A percentile compares a stretch with the other conserved stretches of the same genome.
Evolutionary conservation across 192 early-diverging fungal genomes (phyloP).

Genomic region (Dissophora globulifera): DNA sequence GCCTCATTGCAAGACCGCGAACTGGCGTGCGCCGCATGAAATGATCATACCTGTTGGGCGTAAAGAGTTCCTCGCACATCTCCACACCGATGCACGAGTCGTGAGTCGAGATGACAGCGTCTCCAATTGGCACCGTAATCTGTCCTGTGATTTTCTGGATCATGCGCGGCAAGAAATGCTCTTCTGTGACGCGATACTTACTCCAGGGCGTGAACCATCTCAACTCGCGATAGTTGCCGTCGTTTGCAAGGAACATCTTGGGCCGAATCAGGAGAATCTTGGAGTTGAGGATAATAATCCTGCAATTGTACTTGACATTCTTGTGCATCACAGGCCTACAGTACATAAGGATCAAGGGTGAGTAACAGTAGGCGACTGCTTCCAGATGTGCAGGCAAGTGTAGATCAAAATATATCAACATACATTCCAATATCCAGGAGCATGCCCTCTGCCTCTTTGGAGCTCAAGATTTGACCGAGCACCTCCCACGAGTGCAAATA

Average conservation of each 20-base stretch:
- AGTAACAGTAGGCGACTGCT: too few species aligned
- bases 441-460: slow-evolving; percentile 76
- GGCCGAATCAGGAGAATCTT: slow-evolving; percentile 94
- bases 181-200: slow-evolving; percentile 70
- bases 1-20: too few species aligned
- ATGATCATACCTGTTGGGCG: slow-evolving; percentile 89
- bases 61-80: slow-evolving; percentile 98
- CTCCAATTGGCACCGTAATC: slow-evolving; percentile 85
- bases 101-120: slow-evolving; percentile 84
- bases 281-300: slow-evolving; percentile 84
- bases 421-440: slow-evolving; percentile 96
- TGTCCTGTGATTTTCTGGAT: slow-evolving; percentile 87
- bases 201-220: slow-evolving; percentile 95
- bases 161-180: slow-evolving; percentile 82
- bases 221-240: slow-evolving; percentile 97
- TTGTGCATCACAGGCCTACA: slow-evolving; percentile 95
- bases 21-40: too few species aligned
- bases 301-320: slow-evolving; percentile 95
- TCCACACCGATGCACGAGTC: slow-evolving; percentile 95
- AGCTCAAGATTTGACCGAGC: slow-evolving; percentile 76
- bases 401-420: too few species aligned
- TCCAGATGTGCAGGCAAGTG: too few species aligned
- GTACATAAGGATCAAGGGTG: too few species aligned
- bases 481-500: slow-evolving; percentile 95
- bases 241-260: slow-evolving; percentile 96